A percentile compares a stretch with the other conserved stretches of the same genome.
These are phyloP conservation scores for Penicillium egyptiacum DNA, from an alignment of 495 filamentous ascomycete species.

Conservation along the genomic window DNA sequence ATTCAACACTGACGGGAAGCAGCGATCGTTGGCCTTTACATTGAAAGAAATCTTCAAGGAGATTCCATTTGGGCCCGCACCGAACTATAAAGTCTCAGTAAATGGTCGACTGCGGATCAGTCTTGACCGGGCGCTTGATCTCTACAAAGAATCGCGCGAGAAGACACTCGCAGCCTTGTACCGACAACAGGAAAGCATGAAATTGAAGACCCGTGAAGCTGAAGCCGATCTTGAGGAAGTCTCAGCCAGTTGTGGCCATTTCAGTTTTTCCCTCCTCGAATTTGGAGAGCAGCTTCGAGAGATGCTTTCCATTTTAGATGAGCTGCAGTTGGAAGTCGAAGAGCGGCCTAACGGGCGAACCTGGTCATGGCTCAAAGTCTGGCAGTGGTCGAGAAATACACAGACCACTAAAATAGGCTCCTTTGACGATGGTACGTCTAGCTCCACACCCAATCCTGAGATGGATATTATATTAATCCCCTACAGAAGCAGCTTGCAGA, in stretches of 20 bases:
- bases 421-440: constrained; percentile 23
- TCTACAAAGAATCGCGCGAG: constrained; percentile 73
- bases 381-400: constrained; percentile 47
- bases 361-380: constrained; percentile 88
- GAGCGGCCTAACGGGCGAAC: constrained; percentile 56
- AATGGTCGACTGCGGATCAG: constrained; percentile 77
- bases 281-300: constrained; percentile 86
- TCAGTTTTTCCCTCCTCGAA: constrained; percentile 82
- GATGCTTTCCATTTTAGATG: constrained; percentile 80
- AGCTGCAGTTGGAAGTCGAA: constrained; percentile 68
- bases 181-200: constrained; percentile 66
- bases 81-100: constrained; percentile 65
- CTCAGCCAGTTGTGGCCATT: constrained; percentile 92
- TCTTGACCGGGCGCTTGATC: constrained; percentile 70
- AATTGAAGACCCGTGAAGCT: constrained; percentile 62
- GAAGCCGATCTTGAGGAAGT: constrained; percentile 96
- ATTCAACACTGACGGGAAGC: constrained; percentile 20
- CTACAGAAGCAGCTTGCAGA: constrained; percentile 3
- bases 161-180: constrained; percentile 78
- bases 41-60: constrained; percentile 85
- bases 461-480: neutral
- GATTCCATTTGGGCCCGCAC: constrained; percentile 69
- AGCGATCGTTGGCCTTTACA: constrained; percentile 88
- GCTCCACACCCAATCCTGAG: neutral
- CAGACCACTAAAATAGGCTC: constrained; percentile 15